Percentiles rank a stretch among this genome's conserved stretches.
These are phyloP conservation scores for Naganishia kalamii DNA, from an alignment of 768 basidiomycete genomes.

Conservation along the genomic window DNA sequence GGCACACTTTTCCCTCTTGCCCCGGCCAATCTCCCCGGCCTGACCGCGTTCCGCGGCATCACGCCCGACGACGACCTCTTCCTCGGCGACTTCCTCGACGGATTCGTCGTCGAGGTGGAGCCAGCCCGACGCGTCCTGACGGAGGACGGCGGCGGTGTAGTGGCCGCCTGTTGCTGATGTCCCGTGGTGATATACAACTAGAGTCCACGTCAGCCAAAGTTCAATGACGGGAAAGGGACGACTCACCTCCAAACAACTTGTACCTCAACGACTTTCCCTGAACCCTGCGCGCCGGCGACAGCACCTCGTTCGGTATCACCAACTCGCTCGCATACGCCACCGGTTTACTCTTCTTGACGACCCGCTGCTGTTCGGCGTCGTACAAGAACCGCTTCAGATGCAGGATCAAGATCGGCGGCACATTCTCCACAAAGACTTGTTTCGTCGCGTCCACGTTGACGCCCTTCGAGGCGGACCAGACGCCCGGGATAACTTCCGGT, in stretches of 20 bases:
- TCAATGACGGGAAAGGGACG: not conserved
- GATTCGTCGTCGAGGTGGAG: conserved; percentile 89
- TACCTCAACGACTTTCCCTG: conserved; percentile 55
- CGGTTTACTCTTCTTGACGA: conserved; percentile 79
- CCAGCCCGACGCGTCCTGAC: conserved; percentile 64
- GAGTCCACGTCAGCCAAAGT: not conserved
- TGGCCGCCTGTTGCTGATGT: conserved; percentile 84
- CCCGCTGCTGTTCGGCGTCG: conserved; percentile 64
- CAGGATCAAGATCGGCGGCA: conserved; percentile 76
- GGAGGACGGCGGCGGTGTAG: conserved; percentile 85
- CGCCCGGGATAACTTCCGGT: conserved; percentile 69
- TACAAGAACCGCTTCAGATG: conserved; percentile 90
- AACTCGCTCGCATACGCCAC: conserved; percentile 71
- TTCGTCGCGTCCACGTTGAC: conserved; percentile 65
- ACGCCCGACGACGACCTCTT: conserved; percentile 50
- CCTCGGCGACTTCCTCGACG: conserved; percentile 62
- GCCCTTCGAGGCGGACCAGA: conserved; percentile 57
- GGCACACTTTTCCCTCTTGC: conserved; percentile 63
- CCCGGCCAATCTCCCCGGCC: conserved; percentile 45
- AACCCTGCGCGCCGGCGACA: conserved; percentile 55
- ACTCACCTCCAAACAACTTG: conserved; percentile 74
- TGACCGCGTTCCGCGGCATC: conserved; percentile 60
- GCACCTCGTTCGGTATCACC: conserved; percentile 64
- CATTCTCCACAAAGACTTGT: conserved; percentile 67
- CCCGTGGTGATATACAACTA: conserved; percentile 91